Conservation (phyloP, 2,329 filamentous ascomycete genomes). For the Penicillium sp. region DNA sequence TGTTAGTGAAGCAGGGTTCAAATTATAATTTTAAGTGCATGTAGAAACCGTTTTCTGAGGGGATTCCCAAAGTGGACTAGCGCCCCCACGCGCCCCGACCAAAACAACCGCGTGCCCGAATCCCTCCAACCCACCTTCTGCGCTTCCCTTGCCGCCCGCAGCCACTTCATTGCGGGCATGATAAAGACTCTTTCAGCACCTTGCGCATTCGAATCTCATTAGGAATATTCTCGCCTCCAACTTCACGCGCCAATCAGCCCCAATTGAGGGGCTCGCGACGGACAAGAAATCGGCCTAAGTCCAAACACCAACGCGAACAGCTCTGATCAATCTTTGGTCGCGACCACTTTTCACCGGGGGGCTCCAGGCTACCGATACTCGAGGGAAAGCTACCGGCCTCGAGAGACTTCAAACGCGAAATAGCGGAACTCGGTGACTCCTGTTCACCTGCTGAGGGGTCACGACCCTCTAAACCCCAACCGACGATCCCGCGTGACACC, state of each 20-base stretch:
- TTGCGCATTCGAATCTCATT: not conserved
- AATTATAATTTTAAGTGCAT: not conserved
- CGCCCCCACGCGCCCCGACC: conserved; percentile 40
- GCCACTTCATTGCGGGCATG: conserved; percentile 16
- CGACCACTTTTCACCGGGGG: not conserved
- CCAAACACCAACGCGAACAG: not conserved
- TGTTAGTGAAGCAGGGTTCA: not conserved
- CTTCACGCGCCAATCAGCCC: not conserved
- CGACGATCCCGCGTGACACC: conserved; percentile 27
- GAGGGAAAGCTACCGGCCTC: not conserved
- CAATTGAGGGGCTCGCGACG: conserved; percentile 1
- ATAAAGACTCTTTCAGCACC: not conserved
- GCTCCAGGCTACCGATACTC: not conserved
- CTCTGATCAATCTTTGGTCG: not conserved
- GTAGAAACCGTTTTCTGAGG: conserved; percentile 3
- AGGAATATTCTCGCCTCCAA: not conserved
- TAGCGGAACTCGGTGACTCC: not conserved
- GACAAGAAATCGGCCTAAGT: not conserved
- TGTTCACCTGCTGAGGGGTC: not conserved
- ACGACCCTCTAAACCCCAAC: conserved; percentile 25
- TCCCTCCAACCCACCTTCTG: conserved; percentile 24
- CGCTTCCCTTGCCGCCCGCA: conserved; percentile 26
- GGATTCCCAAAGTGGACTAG: conserved; percentile 33
- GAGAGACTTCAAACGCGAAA: not conserved
- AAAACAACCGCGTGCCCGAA: conserved; percentile 42